phyloP scores from a whole-genome alignment of 2,329 filamentous ascomycete genomes.

The Sclerotinia nivalis region DNA sequence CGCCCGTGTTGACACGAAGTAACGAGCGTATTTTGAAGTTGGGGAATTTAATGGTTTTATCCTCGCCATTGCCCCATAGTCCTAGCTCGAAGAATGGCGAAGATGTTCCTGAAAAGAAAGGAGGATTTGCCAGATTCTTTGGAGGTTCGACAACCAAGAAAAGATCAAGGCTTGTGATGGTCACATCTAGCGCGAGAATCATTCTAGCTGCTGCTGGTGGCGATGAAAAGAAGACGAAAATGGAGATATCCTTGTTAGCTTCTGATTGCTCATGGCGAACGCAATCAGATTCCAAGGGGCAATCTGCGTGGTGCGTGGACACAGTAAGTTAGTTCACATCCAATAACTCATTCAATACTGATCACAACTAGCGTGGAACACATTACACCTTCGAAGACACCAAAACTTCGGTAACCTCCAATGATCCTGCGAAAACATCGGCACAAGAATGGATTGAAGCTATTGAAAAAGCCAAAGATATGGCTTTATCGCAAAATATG shows the following conservation, averaged over 20 bases:
- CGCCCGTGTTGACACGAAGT: conserved; percentile 82
- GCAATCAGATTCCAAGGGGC: conserved; percentile 81
- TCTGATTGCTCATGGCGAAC: conserved; percentile 77
- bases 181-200: conserved; percentile 87
- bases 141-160: conserved; percentile 90
- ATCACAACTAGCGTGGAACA: conserved; percentile 64
- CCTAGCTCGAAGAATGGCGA: conserved; percentile 70
- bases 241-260: conserved; percentile 81
- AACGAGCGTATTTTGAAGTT: conserved; percentile 95
- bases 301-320: conserved; percentile 87
- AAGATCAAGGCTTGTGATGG: conserved; percentile 87
- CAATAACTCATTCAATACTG: conserved; percentile 17
- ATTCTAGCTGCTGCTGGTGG: conserved; percentile 88
- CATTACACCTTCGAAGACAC: conserved; percentile 92
- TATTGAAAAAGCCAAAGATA: conserved; percentile 81
- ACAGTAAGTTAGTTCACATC: conserved; percentile 63
- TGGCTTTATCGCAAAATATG: conserved; percentile 73
- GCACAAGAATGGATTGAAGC: conserved; percentile 92
- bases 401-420: conserved; percentile 65
- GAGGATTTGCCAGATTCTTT: conserved; percentile 92
- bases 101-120: conserved; percentile 85
- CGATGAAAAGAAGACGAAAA: conserved; percentile 93
- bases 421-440: conserved; percentile 64
- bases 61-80: conserved; percentile 74
- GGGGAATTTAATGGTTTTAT: conserved; percentile 83